Evolutionary conservation across 2,329 filamentous ascomycete genomes (phyloP).

Genomic region (Chrysoporthe puriensis): DNA sequence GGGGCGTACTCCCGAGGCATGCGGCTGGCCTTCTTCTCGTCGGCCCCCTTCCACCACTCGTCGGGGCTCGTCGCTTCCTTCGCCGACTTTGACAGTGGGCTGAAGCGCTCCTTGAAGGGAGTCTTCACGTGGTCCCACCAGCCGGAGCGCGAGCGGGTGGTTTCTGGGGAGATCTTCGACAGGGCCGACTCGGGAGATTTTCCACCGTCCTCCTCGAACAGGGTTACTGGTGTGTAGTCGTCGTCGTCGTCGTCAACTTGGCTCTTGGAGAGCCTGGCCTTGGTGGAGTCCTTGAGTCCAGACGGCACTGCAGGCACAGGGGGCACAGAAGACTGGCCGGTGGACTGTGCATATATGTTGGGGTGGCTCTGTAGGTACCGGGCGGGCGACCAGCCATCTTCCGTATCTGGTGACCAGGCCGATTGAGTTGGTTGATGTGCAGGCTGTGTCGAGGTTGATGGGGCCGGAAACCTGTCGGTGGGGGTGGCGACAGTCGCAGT

Average conservation of each 20-base stretch:
- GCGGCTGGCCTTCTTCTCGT: constrained; percentile 33
- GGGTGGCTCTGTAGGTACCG: constrained; percentile 52
- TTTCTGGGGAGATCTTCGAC: constrained; percentile 46
- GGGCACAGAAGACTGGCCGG: constrained; percentile 49
- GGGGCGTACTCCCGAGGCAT: constrained; percentile 28
- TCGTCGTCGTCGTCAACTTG: constrained; percentile 56
- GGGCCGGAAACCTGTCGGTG: constrained; percentile 34
- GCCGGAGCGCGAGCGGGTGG: constrained; percentile 64
- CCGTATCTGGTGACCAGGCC: constrained; percentile 66
- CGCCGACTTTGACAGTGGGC: constrained; percentile 39
- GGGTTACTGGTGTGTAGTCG: constrained; percentile 61
- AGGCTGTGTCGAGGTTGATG: constrained; percentile 33
- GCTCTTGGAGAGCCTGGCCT: constrained; percentile 27
- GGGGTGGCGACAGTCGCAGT: constrained; percentile 49
- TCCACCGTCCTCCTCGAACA: constrained; percentile 71
- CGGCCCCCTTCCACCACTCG: constrained; percentile 43
- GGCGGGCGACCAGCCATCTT: constrained; percentile 51
- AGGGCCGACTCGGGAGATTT: constrained; percentile 41
- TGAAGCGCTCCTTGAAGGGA: constrained; percentile 60
- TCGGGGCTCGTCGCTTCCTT: constrained; percentile 36
- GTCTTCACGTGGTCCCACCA: constrained; percentile 82
- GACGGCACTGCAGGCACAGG: constrained; percentile 64
- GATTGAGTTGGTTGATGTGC: constrained; percentile 43
- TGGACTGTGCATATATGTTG: constrained; percentile 65
- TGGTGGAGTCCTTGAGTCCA: constrained; percentile 41